A percentile compares a stretch with the other conserved stretches of the same genome.
Conservation (phyloP, 495 filamentous ascomycete species). For the Monascus purpureus region DNA sequence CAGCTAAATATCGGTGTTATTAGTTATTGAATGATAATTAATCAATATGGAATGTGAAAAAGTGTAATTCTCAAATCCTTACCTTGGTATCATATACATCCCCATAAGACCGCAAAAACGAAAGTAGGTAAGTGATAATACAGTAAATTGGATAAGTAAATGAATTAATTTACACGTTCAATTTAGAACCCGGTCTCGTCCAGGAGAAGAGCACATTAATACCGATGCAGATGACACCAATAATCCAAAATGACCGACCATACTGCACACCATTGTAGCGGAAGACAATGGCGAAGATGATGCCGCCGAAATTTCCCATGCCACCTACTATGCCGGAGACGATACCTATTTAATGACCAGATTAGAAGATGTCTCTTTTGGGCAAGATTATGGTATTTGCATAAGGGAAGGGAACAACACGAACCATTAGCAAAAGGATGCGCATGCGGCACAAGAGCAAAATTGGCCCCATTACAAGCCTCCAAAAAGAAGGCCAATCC, state of each 20-base stretch:
- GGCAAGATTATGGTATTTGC: too few relatives aligned
- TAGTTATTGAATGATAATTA: too few relatives aligned
- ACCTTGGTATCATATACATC: background rate
- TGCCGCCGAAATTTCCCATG: slow-evolving; percentile 70
- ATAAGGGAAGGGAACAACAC: slow-evolving; percentile 3
- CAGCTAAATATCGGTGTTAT: too few relatives aligned
- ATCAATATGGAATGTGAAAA: too few relatives aligned
- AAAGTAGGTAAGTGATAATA: background rate
- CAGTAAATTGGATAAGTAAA: background rate
- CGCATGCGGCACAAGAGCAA: slow-evolving; percentile 73
- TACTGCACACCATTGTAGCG: slow-evolving; percentile 58
- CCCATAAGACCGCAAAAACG: background rate
- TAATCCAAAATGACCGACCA: slow-evolving; percentile 61
- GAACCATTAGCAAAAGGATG: slow-evolving; percentile 60
- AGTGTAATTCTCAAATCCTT: background rate
- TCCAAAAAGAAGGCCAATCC: slow-evolving; percentile 71
- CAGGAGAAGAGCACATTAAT: slow-evolving; percentile 54
- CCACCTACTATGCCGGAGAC: slow-evolving; percentile 68
- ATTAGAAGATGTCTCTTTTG: slow-evolving; percentile 1
- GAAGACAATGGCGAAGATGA: slow-evolving; percentile 78
- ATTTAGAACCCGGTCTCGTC: slow-evolving; percentile 40
- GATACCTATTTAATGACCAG: slow-evolving; percentile 36
- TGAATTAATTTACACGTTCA: background rate
- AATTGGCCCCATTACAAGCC: slow-evolving; percentile 74
- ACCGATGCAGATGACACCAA: slow-evolving; percentile 58